These are phyloP conservation scores for Gossypium schwendimanii DNA, from an alignment of 441 rosid genomes.

Conservation along the genomic window DNA sequence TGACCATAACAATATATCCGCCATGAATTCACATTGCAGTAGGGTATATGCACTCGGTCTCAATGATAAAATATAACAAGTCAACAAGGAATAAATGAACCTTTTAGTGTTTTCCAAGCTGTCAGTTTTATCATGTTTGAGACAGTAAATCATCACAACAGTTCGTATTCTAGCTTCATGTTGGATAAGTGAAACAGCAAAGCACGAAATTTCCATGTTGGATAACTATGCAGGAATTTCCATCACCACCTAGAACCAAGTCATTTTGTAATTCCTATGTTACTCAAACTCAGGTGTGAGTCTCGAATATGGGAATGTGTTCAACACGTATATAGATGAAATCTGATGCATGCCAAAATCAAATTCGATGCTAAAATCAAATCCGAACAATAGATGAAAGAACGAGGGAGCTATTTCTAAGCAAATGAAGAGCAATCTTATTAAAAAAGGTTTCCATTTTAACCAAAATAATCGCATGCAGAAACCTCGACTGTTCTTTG, in stretches of 20 bases:
- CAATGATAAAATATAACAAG: slow-evolving; percentile 19
- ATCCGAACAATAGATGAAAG: too few species aligned
- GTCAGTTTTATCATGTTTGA: slow-evolving; percentile 17
- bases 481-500: too few species aligned
- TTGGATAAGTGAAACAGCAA: slow-evolving; percentile 16
- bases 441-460: too few species aligned
- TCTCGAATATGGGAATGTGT: not conserved
- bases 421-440: too few species aligned
- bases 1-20: slow-evolving; percentile 17
- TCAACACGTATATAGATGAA: not conserved
- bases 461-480: too few species aligned
- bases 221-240: not conserved
- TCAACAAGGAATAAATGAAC: slow-evolving; percentile 19
- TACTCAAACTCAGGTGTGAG: not conserved
- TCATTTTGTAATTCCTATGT: not conserved
- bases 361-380: too few species aligned
- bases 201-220: not conserved
- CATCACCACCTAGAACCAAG: not conserved
- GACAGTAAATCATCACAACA: slow-evolving; percentile 16
- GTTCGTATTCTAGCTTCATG: slow-evolving; percentile 22
- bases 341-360: too few species aligned
- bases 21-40: slow-evolving; percentile 3
- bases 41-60: slow-evolving; percentile 9
- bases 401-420: too few species aligned
- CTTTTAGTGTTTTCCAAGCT: slow-evolving; percentile 17